Percentiles rank a stretch among this genome's conserved stretches.
Evolutionary conservation across 176 grass and related monocot genomes (phyloP).

Genomic region (Leersia perrieri): DNA sequence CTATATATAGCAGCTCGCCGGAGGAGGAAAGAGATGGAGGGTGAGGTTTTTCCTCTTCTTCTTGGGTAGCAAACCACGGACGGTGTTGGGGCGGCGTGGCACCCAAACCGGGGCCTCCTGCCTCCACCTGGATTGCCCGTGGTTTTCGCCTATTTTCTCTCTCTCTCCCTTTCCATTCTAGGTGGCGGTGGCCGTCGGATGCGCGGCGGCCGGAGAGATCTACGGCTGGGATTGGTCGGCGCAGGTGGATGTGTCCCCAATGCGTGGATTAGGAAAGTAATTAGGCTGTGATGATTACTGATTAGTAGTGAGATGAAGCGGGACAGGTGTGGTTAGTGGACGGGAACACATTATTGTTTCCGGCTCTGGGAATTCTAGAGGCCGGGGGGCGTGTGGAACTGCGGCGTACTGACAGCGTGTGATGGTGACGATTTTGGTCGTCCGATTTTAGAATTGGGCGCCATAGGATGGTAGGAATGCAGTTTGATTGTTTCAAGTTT

Average conservation of each 20-base stretch:
- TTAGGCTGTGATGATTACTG: neutral
- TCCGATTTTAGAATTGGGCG: too few species aligned
- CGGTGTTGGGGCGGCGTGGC: conserved; percentile 20
- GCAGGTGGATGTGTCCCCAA: too few species aligned
- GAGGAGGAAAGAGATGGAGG: neutral
- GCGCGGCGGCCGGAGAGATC: neutral
- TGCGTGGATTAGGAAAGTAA: neutral
- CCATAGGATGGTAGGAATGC: too few species aligned
- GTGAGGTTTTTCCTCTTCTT: conserved; percentile 23
- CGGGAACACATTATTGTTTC: too few species aligned
- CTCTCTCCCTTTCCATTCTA: neutral
- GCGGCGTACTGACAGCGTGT: too few species aligned
- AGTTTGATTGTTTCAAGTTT: too few species aligned
- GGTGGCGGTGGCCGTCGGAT: neutral
- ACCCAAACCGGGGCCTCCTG: conserved; percentile 19
- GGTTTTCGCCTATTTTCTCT: too few species aligned
- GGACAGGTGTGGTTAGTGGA: too few species aligned
- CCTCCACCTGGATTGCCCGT: conserved; percentile 30
- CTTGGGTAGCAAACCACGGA: conserved; percentile 38
- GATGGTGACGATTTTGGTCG: too few species aligned
- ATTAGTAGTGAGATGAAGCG: neutral
- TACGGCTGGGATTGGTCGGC: neutral
- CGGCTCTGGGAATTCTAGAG: too few species aligned
- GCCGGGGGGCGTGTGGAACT: too few species aligned
- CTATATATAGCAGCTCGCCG: conserved; percentile 26